These are phyloP conservation scores for Aspergillus luchuensis DNA, from an alignment of 2,329 filamentous ascomycete species.

Conservation along the genomic window DNA sequence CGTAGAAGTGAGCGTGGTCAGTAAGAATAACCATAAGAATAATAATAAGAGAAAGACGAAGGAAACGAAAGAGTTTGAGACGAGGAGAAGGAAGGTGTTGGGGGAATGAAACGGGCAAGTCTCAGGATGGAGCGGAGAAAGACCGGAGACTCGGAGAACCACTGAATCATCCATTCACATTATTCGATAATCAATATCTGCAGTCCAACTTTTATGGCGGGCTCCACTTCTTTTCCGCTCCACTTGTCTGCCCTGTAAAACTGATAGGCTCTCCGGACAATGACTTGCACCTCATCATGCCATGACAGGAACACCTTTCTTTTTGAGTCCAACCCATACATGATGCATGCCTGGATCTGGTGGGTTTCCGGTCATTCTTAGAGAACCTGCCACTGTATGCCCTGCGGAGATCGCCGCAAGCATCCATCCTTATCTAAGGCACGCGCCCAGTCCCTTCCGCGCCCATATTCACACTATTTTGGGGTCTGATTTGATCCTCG, in stretches of 20 bases:
- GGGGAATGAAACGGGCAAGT: not conserved
- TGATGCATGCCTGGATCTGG: not conserved
- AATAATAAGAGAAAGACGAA: constrained; percentile 14
- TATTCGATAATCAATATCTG: not conserved
- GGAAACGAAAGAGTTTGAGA: constrained; percentile 16
- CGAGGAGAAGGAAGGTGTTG: constrained; percentile 11
- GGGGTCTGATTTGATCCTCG: no score
- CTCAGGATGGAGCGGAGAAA: not conserved
- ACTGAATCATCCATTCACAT: no score
- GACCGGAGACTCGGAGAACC: not conserved
- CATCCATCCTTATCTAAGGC: not conserved
- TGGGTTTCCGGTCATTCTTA: not conserved
- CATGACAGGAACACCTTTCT: not conserved
- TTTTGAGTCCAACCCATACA: not conserved
- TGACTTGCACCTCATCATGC: not conserved
- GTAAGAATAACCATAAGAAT: constrained; percentile 3
- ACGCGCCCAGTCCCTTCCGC: not conserved
- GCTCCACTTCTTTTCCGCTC: not conserved
- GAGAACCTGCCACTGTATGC: not conserved
- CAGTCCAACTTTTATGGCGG: not conserved
- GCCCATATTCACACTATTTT: not conserved
- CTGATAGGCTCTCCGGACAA: no score
- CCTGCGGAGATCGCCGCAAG: not conserved
- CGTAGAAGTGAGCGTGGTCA: constrained; percentile 4
- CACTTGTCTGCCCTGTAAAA: not conserved